Evolutionary conservation across 441 rosid genomes (phyloP).

Genomic region (Euphorbia schlechtendalii): DNA sequence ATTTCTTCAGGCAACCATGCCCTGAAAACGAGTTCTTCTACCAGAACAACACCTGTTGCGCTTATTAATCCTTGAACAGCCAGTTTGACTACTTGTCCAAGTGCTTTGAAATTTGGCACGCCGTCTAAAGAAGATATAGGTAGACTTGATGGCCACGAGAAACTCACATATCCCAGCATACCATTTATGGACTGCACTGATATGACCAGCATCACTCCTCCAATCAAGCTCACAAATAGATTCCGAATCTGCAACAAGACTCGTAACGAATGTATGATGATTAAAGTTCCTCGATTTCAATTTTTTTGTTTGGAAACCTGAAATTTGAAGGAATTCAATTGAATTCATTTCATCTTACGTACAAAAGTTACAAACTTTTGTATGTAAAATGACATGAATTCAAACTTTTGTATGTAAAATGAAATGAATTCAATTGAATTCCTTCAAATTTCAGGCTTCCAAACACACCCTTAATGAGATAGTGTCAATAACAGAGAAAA

Average conservation of each 20-base stretch:
- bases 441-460: too few relatives aligned
- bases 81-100: constrained; percentile 36
- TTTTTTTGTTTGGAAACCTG: too few relatives aligned
- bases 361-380: too few relatives aligned
- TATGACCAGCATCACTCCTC: constrained; percentile 62
- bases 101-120: constrained; percentile 37
- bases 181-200: constrained; percentile 60
- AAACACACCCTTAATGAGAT: too few relatives aligned
- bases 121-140: constrained; percentile 43
- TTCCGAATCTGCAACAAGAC: constrained; percentile 54
- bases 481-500: background rate
- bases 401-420: too few relatives aligned
- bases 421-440: too few relatives aligned
- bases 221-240: constrained; percentile 52
- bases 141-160: constrained; percentile 52
- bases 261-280: background rate
- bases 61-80: constrained; percentile 51
- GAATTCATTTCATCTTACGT: too few relatives aligned
- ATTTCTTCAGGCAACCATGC: constrained; percentile 90
- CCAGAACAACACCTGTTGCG: constrained; percentile 59
- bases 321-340: too few relatives aligned
- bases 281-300: background rate
- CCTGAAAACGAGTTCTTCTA: constrained; percentile 86
- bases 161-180: constrained; percentile 48
- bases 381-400: too few relatives aligned